Percentiles rank a stretch among this genome's conserved stretches.
Conservation (phyloP, 1,284 basidiomycete genomes). For the Pisolithus thermaeus region DNA sequence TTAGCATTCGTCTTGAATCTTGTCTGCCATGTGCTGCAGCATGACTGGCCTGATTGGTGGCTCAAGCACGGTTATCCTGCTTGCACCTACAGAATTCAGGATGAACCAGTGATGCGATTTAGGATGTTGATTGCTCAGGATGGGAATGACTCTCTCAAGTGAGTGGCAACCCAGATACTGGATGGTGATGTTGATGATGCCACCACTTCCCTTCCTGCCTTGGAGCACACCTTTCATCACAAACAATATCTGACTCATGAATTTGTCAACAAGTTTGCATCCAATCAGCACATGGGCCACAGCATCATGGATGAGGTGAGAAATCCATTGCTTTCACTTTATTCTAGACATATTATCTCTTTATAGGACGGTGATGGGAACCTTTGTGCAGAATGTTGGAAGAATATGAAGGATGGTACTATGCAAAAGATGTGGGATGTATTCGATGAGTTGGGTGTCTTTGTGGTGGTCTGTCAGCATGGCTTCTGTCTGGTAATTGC, state of each 20-base stretch:
- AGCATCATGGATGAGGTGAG: no score
- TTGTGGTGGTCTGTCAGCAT: conserved; percentile 22
- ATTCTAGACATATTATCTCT: no score
- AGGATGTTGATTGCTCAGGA: conserved; percentile 10
- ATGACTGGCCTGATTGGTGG: conserved; percentile 7
- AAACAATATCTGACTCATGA: no score
- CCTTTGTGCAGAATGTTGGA: conserved; percentile 21
- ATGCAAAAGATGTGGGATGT: conserved; percentile 16
- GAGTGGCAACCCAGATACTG: no score
- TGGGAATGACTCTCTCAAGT: no score
- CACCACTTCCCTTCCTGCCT: no score
- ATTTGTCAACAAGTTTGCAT: no score
- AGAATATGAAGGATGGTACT: conserved; percentile 17
- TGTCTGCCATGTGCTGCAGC: background rate
- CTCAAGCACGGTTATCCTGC: conserved; percentile 9
- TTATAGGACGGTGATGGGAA: conserved; percentile 4
- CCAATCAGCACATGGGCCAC: no score
- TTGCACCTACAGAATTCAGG: conserved; percentile 8
- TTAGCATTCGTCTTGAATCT: background rate
- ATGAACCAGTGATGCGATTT: conserved; percentile 1
- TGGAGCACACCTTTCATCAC: no score
- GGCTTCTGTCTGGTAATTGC: conserved; percentile 15
- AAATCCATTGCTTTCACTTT: no score
- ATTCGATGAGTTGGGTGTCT: background rate
- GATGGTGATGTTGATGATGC: no score